A percentile compares a stretch with the other conserved stretches of the same genome.
These are phyloP conservation scores for Trichoderma atrobrunneum DNA, from an alignment of 2,329 filamentous ascomycete species.

Conservation along the genomic window DNA sequence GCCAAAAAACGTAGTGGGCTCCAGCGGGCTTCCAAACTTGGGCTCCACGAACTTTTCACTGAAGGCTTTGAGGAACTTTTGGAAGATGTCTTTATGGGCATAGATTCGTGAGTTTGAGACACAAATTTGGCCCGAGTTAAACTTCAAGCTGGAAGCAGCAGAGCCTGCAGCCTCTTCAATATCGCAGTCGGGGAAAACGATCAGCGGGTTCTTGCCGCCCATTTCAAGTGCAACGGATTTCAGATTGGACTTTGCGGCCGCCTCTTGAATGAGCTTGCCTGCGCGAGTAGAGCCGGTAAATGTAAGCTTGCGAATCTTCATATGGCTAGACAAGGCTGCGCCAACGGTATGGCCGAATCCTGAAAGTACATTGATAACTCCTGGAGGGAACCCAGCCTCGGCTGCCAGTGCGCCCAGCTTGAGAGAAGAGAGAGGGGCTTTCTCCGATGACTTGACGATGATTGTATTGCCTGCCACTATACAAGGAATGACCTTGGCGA, in stretches of 20 bases:
- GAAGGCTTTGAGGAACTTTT: neutral
- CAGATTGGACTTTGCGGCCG: neutral
- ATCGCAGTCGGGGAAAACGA: neutral
- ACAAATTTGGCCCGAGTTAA: neutral
- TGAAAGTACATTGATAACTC: constrained; percentile 70
- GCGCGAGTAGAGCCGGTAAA: constrained; percentile 71
- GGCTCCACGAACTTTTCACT: neutral
- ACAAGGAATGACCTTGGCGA: neutral
- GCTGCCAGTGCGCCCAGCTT: neutral
- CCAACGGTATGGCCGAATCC: constrained; percentile 65
- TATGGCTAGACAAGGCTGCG: constrained; percentile 62
- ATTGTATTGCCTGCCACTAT: neutral
- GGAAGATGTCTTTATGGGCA: neutral
- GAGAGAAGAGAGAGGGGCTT: neutral
- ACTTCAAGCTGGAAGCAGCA: neutral
- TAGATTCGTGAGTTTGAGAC: neutral
- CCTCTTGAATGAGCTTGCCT: constrained; percentile 65
- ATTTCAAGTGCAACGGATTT: neutral
- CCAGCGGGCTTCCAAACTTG: neutral
- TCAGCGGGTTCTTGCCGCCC: neutral
- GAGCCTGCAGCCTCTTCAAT: neutral
- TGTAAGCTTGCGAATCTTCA: constrained; percentile 66
- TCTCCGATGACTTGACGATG: neutral
- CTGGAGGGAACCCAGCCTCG: constrained; percentile 49
- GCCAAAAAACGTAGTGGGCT: neutral